Conservation (phyloP, 129 eudicot species). For the Dittrichia graveolens region DNA sequence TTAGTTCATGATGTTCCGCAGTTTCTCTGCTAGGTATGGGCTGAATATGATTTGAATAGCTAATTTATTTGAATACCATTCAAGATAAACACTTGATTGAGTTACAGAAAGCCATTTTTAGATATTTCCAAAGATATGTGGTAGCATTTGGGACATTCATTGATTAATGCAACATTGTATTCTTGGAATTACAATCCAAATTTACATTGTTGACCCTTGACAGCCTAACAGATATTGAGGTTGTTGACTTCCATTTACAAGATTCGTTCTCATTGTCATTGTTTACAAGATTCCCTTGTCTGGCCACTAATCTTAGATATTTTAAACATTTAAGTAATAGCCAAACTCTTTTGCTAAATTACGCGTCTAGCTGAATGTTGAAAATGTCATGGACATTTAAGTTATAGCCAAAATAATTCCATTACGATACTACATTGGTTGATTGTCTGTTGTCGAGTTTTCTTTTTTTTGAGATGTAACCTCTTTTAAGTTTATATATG, state of each 20-base stretch:
- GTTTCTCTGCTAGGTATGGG: too few relatives aligned
- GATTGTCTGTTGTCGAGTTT: neutral
- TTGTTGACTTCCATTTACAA: slow-evolving; percentile 15
- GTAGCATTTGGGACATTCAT: neutral
- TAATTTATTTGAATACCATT: neutral
- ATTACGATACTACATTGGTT: neutral
- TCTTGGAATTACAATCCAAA: neutral
- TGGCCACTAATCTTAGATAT: neutral
- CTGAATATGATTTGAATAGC: too few relatives aligned
- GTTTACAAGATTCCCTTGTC: neutral
- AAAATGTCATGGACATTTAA: too few relatives aligned
- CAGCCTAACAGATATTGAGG: neutral
- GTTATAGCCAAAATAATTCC: neutral
- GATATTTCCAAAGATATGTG: neutral
- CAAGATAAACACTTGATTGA: slow-evolving; percentile 3
- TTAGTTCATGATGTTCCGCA: too few relatives aligned
- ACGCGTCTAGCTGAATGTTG: neutral
- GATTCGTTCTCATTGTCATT: slow-evolving; percentile 7
- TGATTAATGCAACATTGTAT: neutral
- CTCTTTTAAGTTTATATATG: neutral
- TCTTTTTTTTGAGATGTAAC: neutral
- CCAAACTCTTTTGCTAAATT: neutral
- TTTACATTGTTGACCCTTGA: slow-evolving; percentile 3
- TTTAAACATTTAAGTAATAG: neutral
- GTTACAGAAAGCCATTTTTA: neutral